A percentile compares a stretch with the other conserved stretches of the same genome.
Evolutionary conservation across 2,329 filamentous ascomycete genomes (phyloP).

Genomic region (Hymenoscyphus albidus): DNA sequence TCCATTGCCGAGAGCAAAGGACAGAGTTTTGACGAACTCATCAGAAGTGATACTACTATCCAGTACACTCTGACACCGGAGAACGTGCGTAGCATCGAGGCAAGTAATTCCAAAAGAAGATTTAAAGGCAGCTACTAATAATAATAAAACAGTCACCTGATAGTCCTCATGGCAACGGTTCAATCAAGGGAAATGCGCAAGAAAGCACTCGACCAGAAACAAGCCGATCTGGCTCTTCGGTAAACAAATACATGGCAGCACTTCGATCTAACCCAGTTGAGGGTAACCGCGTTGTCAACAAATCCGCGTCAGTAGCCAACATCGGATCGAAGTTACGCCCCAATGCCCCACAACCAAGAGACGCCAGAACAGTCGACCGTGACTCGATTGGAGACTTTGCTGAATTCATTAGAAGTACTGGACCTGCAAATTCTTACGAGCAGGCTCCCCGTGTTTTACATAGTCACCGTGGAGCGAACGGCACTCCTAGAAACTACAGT

Average conservation of each 20-base stretch:
- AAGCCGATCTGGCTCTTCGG: constrained; percentile 29
- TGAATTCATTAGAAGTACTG: constrained; percentile 80
- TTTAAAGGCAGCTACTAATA: constrained; percentile 11
- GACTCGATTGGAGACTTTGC: constrained; percentile 80
- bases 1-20: constrained; percentile 53
- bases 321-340: constrained; percentile 24
- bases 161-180: constrained; percentile 20
- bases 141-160: constrained; percentile 17
- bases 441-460: constrained; percentile 31
- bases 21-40: constrained; percentile 72
- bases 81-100: constrained; percentile 72
- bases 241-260: constrained; percentile 24
- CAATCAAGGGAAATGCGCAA: constrained; percentile 10
- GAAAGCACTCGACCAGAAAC: constrained; percentile 23
- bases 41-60: constrained; percentile 77
- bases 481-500: constrained; percentile 29
- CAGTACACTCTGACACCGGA: constrained; percentile 79
- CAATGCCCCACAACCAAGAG: constrained; percentile 51
- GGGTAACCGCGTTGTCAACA: constrained; percentile 15
- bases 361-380: constrained; percentile 60
- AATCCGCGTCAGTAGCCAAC: constrained; percentile 15
- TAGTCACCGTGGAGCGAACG: constrained; percentile 32
- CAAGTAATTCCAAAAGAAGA: constrained; percentile 36
- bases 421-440: constrained; percentile 47
- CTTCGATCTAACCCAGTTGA: constrained; percentile 22